Evolutionary conservation across 1,284 basidiomycete species (phyloP).

Genomic region (Pseudozyma sp.): DNA sequence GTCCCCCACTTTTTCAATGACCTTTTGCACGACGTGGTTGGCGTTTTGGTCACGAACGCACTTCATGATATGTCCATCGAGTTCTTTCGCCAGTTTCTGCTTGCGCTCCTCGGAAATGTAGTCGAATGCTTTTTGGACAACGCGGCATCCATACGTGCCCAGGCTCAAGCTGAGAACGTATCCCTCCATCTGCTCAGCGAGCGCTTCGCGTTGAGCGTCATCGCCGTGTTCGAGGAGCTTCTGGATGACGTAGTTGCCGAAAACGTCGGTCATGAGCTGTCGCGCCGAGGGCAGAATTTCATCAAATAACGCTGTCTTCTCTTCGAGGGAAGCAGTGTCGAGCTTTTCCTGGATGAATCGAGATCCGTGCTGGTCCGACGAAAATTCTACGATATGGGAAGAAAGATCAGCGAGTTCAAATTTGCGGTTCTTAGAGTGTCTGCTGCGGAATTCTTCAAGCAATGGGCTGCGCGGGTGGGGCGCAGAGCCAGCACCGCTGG

Average conservation of each 20-base stretch:
- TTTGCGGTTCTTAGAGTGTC: conserved; percentile 48
- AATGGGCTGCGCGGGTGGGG: conserved; percentile 37
- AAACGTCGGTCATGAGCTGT: conserved; percentile 90
- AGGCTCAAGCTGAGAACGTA: conserved; percentile 82
- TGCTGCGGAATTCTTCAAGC: conserved; percentile 60
- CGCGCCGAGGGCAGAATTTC: conserved; percentile 87
- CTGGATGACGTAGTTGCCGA: conserved; percentile 95
- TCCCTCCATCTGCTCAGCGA: conserved; percentile 83
- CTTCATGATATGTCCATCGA: conserved; percentile 83
- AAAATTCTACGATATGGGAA: conserved; percentile 90
- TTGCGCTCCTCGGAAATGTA: conserved; percentile 54
- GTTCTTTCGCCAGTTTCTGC: conserved; percentile 72
- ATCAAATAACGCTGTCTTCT: conserved; percentile 77
- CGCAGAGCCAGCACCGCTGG: conserved; percentile 3
- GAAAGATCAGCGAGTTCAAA: conserved; percentile 78
- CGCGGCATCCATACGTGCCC: conserved; percentile 91
- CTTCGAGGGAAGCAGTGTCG: conserved; percentile 76
- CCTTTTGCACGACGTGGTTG: conserved; percentile 82
- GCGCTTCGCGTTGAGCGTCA: conserved; percentile 74
- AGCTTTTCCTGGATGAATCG: conserved; percentile 71
- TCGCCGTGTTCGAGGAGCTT: conserved; percentile 93
- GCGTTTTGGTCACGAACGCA: conserved; percentile 94
- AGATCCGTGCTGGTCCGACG: conserved; percentile 89
- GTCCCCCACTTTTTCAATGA: conserved; percentile 72
- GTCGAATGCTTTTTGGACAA: conserved; percentile 75